Base-by-base conservation (phyloP, 164 flowering plant genomes). In the Saururus chinensis region DNA sequence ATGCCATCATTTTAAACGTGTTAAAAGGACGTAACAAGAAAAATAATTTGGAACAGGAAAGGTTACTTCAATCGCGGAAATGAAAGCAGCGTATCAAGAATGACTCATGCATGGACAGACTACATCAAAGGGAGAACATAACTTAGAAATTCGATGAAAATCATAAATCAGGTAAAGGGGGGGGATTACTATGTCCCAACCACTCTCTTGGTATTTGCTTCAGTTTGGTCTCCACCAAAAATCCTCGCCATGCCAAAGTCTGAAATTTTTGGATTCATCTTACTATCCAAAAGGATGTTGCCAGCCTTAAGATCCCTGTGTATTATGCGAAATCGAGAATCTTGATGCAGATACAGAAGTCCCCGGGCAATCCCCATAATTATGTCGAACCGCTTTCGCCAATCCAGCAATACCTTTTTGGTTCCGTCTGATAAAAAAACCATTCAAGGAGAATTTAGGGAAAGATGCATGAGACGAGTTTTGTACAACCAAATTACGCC, bases 221-320 rank as follows among this genome's bases (percentile, higher is more conserved):
- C 60, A 53, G 56, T 63, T 40, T 80, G 68, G 20, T 73, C 71
- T 1, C 30, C 71, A 0, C 65, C 70, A 61, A 82, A 71, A 25
- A 81, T 68, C 53, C 74, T 77, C 17, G 82, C 86, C 45, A 60
- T 60, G 9, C 64, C 82, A 74, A 83, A 86, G 54, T 82, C 83
- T n/a, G 84, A 71, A 12, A 81, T 77, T 67, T 80, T 79, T 0
- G 88, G 70, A 37, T 66, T 75, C 80, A 82, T 70, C 13, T 80
- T 77, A 0, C 21, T 55, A 61, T 86, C 88, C 20, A 86, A 25
- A 40, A 83, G 61, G 9, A 82, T 53, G 48, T 85, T 86, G 77
- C 84, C 74, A 17, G 82, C 72, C 64, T 83, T 85, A 1, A 85
- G 78, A 71, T 85, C 86, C 16, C 86, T 66, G 42, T 83, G 91